Conservation (phyloP, 306 rosid species). For the Phaseolus lunatus region DNA sequence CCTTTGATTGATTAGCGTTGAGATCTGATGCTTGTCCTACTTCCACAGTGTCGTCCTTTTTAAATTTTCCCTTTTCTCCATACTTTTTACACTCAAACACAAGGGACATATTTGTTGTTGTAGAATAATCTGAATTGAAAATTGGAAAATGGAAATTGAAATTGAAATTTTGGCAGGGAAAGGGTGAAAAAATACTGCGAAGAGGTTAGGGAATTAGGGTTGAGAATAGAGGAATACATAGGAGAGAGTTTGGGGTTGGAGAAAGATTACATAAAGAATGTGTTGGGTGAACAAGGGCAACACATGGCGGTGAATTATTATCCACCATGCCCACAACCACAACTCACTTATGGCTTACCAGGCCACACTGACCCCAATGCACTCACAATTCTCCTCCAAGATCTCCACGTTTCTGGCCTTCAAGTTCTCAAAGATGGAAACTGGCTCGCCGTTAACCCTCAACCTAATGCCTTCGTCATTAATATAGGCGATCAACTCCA, state of each 20-base stretch:
- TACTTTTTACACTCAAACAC: too few species aligned
- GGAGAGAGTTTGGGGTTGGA: conserved; percentile 86
- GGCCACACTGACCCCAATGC: conserved; percentile 97
- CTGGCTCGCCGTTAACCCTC: conserved; percentile 81
- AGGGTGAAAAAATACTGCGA: conserved; percentile 60
- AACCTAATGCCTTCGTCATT: conserved; percentile 83
- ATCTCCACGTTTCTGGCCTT: conserved; percentile 71
- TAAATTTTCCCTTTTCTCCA: too few species aligned
- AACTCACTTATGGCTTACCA: conserved; percentile 87
- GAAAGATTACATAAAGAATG: conserved; percentile 58
- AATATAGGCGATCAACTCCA: conserved; percentile 90
- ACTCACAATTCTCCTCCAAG: conserved; percentile 88
- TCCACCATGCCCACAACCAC: conserved; percentile 94
- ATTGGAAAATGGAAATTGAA: too few species aligned
- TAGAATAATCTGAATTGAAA: too few species aligned
- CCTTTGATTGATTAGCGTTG: too few species aligned
- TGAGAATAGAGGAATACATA: conserved; percentile 65
- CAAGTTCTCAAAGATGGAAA: conserved; percentile 83
- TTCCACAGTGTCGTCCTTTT: too few species aligned
- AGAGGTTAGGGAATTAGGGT: conserved; percentile 69
- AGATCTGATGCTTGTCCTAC: too few species aligned
- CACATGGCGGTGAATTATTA: conserved; percentile 96
- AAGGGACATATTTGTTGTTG: too few species aligned
- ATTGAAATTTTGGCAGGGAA: conserved; percentile 57
- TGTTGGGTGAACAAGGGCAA: conserved; percentile 84